phyloP scores from a whole-genome alignment of 2,329 filamentous ascomycete genomes.

The Colletotrichum costaricense region DNA sequence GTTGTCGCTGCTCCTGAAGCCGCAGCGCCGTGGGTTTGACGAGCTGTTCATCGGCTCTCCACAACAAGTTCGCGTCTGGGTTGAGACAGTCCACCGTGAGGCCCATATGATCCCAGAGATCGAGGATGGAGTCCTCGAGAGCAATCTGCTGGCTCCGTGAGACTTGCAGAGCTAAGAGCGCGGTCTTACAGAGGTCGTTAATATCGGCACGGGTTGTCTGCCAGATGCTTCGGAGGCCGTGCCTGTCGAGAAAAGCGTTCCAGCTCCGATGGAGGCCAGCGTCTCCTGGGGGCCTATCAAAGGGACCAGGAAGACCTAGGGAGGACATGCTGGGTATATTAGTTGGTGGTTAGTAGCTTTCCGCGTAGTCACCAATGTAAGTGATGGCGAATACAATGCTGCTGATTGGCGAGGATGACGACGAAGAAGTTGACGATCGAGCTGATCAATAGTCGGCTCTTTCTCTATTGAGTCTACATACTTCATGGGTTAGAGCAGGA shows the following conservation, averaged over 20 bases:
- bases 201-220: not conserved
- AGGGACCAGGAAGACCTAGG: conserved; percentile 2
- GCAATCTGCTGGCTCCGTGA: not conserved
- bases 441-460: not conserved
- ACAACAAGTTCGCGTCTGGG: not conserved
- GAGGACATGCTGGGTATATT: not conserved
- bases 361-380: not conserved
- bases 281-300: not conserved
- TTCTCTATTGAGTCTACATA: not conserved
- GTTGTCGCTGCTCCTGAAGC: not conserved
- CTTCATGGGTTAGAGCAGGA: not conserved
- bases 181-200: not conserved
- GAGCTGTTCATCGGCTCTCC: conserved; percentile 6
- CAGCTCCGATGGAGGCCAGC: not conserved
- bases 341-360: not conserved
- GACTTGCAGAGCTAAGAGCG: not conserved
- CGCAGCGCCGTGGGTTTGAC: conserved; percentile 10
- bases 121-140: not conserved
- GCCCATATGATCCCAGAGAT: not conserved
- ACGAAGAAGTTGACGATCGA: not conserved
- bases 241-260: not conserved
- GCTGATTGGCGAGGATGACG: not conserved
- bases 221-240: not conserved
- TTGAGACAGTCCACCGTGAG: not conserved
- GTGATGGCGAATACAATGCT: not conserved